Percentiles rank a stretch among this genome's conserved stretches.
phyloP scores from a whole-genome alignment of 306 rosid species.

The Coriaria nepalensis region DNA sequence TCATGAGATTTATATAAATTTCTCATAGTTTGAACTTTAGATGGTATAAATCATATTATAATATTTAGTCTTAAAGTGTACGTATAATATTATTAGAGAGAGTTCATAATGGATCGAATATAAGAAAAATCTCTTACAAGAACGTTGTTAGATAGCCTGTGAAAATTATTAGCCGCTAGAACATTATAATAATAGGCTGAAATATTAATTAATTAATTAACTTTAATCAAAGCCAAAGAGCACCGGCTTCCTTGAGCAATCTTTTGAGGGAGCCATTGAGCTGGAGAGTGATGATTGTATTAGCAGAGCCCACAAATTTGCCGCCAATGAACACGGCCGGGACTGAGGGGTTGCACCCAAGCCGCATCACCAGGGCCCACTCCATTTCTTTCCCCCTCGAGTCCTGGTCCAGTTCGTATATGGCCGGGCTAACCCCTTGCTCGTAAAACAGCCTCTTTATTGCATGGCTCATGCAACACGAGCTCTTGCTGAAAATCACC shows the following conservation, averaged over 20 bases:
- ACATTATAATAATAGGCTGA: too few relatives aligned
- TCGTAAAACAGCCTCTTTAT: conserved; percentile 59
- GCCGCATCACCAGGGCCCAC: conserved; percentile 44
- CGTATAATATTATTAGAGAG: too few relatives aligned
- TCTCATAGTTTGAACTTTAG: too few relatives aligned
- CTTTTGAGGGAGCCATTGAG: conserved; percentile 66
- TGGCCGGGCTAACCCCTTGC: conserved; percentile 66
- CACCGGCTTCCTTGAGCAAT: conserved; percentile 73
- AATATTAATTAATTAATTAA: too few relatives aligned
- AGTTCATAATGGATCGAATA: too few relatives aligned
- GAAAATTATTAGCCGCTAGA: too few relatives aligned
- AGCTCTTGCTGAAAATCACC: conserved; percentile 82
- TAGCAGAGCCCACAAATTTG: conserved; percentile 73
- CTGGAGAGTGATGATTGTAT: conserved; percentile 78
- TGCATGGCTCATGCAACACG: conserved; percentile 78
- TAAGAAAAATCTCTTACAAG: too few relatives aligned
- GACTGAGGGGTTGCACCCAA: conserved; percentile 58
- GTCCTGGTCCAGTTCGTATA: conserved; percentile 64
- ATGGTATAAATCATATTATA: too few relatives aligned
- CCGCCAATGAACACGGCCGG: conserved; percentile 81
- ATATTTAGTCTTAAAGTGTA: too few relatives aligned
- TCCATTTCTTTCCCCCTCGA: conserved; percentile 75
- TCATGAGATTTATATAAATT: too few relatives aligned
- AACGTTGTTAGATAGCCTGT: too few relatives aligned
- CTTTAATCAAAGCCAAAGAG: conserved; percentile 72